phyloP scores from a whole-genome alignment of 495 filamentous ascomycete genomes.

The Aspergillus incahuasiensis region DNA sequence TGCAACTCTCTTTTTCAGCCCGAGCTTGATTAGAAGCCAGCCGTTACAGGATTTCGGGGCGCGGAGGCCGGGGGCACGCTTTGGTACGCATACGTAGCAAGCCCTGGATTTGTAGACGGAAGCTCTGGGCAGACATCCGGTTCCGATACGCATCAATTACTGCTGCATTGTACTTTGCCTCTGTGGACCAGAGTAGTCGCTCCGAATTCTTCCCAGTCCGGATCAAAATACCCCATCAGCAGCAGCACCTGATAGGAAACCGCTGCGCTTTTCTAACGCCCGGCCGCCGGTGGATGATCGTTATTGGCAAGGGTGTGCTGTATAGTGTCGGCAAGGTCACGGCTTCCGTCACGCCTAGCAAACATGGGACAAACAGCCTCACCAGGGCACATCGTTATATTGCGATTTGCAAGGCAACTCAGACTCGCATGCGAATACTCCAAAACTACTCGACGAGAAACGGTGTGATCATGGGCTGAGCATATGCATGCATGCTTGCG shows the following conservation, averaged over 20 bases:
- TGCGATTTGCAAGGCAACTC: background rate
- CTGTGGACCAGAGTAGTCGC: background rate
- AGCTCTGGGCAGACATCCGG: background rate
- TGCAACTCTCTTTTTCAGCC: background rate
- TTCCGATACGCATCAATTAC: background rate
- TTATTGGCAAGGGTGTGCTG: background rate
- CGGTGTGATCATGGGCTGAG: background rate
- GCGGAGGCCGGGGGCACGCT: background rate
- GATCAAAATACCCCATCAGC: background rate
- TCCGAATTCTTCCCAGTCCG: background rate
- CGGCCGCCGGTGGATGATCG: background rate
- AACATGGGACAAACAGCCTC: constrained; percentile 1
- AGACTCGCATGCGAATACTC: background rate
- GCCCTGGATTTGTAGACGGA: background rate
- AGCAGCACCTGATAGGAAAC: background rate
- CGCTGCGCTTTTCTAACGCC: background rate
- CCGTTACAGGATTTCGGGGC: background rate
- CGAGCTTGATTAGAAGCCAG: constrained; percentile 1
- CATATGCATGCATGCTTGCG: background rate
- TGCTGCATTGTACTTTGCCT: constrained; percentile 1
- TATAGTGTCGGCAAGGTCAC: background rate
- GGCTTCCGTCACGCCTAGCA: background rate
- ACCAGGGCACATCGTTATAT: background rate
- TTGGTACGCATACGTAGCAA: background rate
- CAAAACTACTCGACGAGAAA: background rate